These are phyloP conservation scores for Spinacia oleracea DNA, from an alignment of 179 eudicot species.

Conservation along the genomic window DNA sequence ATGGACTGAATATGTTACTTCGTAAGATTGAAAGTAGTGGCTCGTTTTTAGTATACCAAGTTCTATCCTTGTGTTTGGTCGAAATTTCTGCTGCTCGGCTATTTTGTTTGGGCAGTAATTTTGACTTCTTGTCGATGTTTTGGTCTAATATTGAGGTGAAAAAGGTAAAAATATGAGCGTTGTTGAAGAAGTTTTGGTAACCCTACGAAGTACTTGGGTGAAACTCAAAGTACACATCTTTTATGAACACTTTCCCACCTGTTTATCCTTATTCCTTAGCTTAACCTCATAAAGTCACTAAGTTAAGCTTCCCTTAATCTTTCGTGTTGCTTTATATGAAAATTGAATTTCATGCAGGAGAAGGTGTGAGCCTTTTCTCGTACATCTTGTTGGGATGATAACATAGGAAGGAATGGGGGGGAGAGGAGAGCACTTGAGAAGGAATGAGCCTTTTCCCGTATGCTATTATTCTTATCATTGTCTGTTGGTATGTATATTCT, in stretches of 20 bases:
- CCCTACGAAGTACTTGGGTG: not conserved
- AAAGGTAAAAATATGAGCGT: not conserved
- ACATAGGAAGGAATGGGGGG: not conserved
- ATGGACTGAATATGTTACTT: not conserved
- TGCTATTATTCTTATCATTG: no score
- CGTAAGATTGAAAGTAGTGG: not conserved
- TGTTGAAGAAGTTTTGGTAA: not conserved
- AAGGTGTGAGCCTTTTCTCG: not conserved
- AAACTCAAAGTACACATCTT: not conserved
- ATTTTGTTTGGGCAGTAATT: slow-evolving; percentile 5
- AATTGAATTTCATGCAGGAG: not conserved
- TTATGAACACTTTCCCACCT: not conserved
- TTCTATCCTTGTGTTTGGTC: not conserved
- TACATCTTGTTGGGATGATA: not conserved
- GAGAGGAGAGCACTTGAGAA: not conserved
- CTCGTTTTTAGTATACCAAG: not conserved
- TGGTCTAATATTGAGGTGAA: not conserved
- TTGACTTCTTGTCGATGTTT: not conserved
- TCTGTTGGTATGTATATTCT: no score
- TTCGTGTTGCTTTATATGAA: not conserved
- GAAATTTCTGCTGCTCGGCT: not conserved
- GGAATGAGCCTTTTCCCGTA: no score
- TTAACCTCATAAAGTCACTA: not conserved
- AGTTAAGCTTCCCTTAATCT: not conserved
- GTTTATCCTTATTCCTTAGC: not conserved